Evolutionary conservation across 176 grass and related monocot genomes (phyloP), one percentile per base, ranked within the genome.

Genomic region (Poa annua): DNA sequence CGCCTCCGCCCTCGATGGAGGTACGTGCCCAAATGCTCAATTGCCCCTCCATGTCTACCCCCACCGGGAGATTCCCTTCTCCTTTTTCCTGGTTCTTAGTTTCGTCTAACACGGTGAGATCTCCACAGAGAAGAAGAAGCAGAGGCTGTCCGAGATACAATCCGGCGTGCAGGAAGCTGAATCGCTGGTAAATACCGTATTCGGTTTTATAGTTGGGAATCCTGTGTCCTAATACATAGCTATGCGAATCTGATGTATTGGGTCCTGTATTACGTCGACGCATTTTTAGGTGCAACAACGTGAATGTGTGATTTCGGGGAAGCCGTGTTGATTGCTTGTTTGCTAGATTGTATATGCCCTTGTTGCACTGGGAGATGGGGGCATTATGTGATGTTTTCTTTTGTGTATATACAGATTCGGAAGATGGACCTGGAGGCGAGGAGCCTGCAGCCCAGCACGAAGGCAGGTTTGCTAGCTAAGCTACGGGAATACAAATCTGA

Each of bases 361-460:
- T 52, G 53, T 44, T 76, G 22, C 52, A 24, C 42, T 62, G 24
- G 35, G 24, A 14, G 24, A 36, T n/a, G 3, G 4, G 20, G 42
- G 7, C 19, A 64, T 4, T 48, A 35, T 55, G 56, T 77, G n/a
- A 70, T 61, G 5, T n/a, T 51, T 39, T 66, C 56, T 80, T 10
- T 41, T 14, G 8, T 42, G 11, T 39, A 0, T 29, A 35, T 82
- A 29, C 29, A 97, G 92, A 90, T 97, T 83, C 79, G 92, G 29
- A 97, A 91, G 86, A 97, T 97, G 92, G 95, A 97, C 86, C 75
- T 94, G 50, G 95, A 97, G 90, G 95, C 92, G 0, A 94, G 92
- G 91, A 97, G 88, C 74, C 70, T 91, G 76, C 95, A 91, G 54
- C 95, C 95, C 0, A 97, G 90, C 38, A 80, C 92, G 61, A 97